phyloP scores from a whole-genome alignment of 139 green algal species.

The Coccomyxa sp. region DNA sequence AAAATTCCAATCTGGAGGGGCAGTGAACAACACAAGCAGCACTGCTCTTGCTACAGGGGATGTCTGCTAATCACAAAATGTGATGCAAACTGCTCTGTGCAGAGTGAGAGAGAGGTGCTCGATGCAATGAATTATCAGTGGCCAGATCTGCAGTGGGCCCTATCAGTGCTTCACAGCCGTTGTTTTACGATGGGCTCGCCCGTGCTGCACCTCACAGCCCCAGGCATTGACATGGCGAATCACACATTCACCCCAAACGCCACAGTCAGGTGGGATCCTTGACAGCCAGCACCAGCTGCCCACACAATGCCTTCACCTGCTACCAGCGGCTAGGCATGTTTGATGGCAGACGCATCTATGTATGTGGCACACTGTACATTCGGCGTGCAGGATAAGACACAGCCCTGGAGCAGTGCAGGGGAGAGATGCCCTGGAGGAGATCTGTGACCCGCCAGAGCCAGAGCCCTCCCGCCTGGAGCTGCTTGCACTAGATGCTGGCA shows the following conservation, averaged over 20 bases:
- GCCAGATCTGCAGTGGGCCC: conserved; percentile 26
- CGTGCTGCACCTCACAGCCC: conserved; percentile 19
- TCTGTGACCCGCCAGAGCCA: conserved; percentile 22
- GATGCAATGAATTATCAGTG: conserved; percentile 2
- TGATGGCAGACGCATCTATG: too few relatives aligned
- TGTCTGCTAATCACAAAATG: not conserved
- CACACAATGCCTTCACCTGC: too few relatives aligned
- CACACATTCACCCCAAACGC: conserved; percentile 28
- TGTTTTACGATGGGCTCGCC: conserved; percentile 12
- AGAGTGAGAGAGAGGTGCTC: conserved; percentile 8
- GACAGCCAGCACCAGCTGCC: too few relatives aligned
- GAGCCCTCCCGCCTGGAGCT: conserved; percentile 37
- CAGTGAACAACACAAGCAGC: not conserved
- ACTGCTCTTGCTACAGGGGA: not conserved
- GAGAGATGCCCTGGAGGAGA: conserved; percentile 15
- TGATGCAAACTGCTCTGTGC: too few relatives aligned
- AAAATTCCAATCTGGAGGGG: not conserved
- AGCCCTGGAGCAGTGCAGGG: conserved; percentile 31
- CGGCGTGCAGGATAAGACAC: conserved; percentile 10
- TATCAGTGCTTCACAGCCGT: conserved; percentile 32
- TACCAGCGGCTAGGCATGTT: too few relatives aligned
- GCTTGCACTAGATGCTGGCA: conserved; percentile 17
- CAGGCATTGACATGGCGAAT: conserved; percentile 38
- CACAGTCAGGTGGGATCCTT: conserved; percentile 16
- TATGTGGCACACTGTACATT: too few relatives aligned